Evolutionary conservation across 169 alveolate species (phyloP), one percentile per base, ranked within the genome.

Genomic region (Eimeria falciformis): DNA sequence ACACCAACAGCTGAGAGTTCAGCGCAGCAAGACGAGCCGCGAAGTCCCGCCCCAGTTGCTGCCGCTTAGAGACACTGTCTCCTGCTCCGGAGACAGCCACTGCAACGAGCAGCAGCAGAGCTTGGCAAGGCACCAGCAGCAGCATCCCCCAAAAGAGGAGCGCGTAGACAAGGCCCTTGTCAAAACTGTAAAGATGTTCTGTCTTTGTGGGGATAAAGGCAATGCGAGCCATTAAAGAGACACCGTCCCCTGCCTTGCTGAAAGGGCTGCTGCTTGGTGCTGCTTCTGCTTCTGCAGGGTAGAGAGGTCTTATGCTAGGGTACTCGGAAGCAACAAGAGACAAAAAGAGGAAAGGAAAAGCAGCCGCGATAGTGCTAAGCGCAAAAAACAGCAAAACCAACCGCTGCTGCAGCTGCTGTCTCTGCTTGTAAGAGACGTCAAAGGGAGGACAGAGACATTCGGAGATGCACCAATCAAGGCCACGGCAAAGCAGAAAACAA

Each of bases 371-470:
- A 29, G 73, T n/a, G 73, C 73, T 62, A 9, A 62, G 73, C 37
- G n/a, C 73, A n/a, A 62, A 62, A 29, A 62, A 62, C 0, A 62
- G 73, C 73, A 62, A 29, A n/a, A 62, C 17, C 37, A 62, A n/a
- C 33, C 73, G 73, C 73, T 18, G 73, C 73, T 62, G 73, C 73
- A 18, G 73, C 73, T 29, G 73, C n/a, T 18, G 73, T n/a, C 73
- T n/a, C 73, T n/a, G 73, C 73, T 62, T 62, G 25, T 18, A 62
- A 14, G 73, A 14, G 37, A 62, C 17, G 25, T 62, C 73, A 62
- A 62, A 62, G 73, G 73, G 73, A n/a, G 73, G 73, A 29, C 73
- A 62, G n/a, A 62, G 73, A n/a, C 73, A 62, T 1, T 62, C 73
- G 37, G 73, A 14, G 33, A 62, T 14, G 33, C 17, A n/a, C 73